Base-by-base conservation (phyloP, 805 yeast species). In the Hanseniaspora jakobsenii region DNA sequence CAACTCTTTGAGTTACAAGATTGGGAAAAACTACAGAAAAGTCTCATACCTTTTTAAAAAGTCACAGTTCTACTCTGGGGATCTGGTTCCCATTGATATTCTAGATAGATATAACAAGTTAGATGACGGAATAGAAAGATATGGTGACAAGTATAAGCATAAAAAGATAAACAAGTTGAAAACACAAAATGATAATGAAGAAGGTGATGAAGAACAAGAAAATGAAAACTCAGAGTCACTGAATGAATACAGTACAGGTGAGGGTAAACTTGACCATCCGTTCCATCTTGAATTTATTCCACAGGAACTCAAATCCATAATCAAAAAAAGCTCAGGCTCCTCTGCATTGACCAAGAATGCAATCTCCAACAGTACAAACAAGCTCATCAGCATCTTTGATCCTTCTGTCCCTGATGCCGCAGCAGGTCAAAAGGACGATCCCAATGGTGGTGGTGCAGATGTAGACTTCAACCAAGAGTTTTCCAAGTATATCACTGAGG, bases 131-230 rank as follows among this genome's bases (percentile, higher is more conserved):
- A 71, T 87, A 34, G 74, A 78, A 56, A 70, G 96, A 53, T 84
- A 84, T 57, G 76, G 93, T 2, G 96, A 87, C 60, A 70, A 69
- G 57, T 87, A 82, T 61, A 66, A 78, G 51, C 79, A 79, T 57
- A 41, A 45, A 24, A 45, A 45, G 14, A 12, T 43, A 6, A 36
- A 43, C 27, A 76, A 75, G 53, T 71, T 82, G 46, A 75, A 72
- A 54, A 29, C 36, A 4, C 21, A 14, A 4, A 22, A 32, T 13
- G 80, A 77, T 49, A 86, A 81, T 43, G 27, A 29, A 19, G 30
- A 35, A n/a, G 39, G 28, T 17, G 36, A 29, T 7, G 39, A 35
- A 9, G 46, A 35, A 12, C 16, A 29, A 12, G 30, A 23, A 9
- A 22, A 42, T 35, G 29, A 16, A 4, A 17, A 19, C n/a, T n/a